Evolutionary conservation across 2,329 filamentous ascomycete genomes (phyloP).

Genomic region (Hymenoscyphus scutula): DNA sequence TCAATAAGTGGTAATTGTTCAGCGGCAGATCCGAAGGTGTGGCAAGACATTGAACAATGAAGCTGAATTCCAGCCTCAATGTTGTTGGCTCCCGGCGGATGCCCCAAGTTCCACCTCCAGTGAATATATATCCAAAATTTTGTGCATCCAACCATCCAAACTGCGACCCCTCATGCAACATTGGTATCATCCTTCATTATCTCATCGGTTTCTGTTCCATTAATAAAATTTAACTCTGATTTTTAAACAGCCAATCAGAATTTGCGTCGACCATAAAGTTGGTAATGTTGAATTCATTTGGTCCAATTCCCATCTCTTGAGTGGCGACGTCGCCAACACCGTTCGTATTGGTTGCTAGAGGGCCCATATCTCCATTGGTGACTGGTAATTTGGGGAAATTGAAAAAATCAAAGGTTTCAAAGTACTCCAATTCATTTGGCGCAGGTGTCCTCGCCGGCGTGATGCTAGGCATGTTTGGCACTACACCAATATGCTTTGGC

Average conservation of each 20-base stretch:
- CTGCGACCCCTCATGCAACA: background rate
- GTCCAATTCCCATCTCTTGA: constrained; percentile 33
- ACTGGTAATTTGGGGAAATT: constrained; percentile 75
- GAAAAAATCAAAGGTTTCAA: constrained; percentile 94
- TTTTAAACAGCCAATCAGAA: constrained; percentile 72
- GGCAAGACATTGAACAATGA: background rate
- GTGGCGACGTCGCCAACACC: constrained; percentile 33
- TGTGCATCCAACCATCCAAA: background rate
- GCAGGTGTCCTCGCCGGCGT: constrained; percentile 68
- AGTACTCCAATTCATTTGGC: constrained; percentile 81
- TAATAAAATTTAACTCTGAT: constrained; percentile 33
- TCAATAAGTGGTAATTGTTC: background rate
- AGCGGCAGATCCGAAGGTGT: background rate
- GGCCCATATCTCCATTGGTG: constrained; percentile 32
- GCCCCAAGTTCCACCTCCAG: background rate
- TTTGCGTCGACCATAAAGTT: constrained; percentile 75
- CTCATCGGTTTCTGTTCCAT: background rate
- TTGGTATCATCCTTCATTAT: background rate
- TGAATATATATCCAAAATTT: background rate
- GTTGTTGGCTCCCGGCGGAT: background rate
- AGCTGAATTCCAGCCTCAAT: background rate
- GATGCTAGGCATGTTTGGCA: constrained; percentile 48
- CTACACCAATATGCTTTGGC: constrained; percentile 33
- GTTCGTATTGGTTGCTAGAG: constrained; percentile 30
- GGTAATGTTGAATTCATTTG: constrained; percentile 70